Evolutionary conservation across 1,139 yeast genomes (phyloP).

Genomic region (Lodderomyces orthopsilosis): DNA sequence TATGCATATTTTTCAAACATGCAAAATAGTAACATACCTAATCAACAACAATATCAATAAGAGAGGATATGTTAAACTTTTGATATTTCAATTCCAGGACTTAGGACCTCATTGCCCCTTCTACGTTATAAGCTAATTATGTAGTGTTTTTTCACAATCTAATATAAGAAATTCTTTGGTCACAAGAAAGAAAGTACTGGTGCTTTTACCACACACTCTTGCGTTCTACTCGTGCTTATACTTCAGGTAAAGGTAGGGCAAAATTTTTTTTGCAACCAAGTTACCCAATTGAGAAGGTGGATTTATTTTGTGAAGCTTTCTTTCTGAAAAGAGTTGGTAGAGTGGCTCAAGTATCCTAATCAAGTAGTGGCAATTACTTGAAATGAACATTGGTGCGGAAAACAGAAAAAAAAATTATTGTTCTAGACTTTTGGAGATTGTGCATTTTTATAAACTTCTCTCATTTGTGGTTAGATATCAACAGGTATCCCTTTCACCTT

Average conservation of each 20-base stretch:
- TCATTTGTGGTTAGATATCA: no score
- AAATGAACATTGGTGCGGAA: neutral
- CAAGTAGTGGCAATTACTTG: constrained; percentile 1
- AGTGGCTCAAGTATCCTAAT: neutral
- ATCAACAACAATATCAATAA: constrained; percentile 39
- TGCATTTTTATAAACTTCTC: no score
- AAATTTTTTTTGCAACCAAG: constrained; percentile 14
- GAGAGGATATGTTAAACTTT: neutral
- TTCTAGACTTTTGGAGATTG: neutral
- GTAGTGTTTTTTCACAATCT: neutral
- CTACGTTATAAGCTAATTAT: neutral
- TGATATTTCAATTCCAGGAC: neutral
- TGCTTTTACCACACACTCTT: no score
- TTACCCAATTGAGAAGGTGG: constrained; percentile 10
- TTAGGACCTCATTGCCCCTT: neutral
- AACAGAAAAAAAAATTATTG: neutral
- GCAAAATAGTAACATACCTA: constrained; percentile 47
- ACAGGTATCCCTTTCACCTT: no score
- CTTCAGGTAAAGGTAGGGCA: no score
- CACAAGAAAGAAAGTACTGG: no score
- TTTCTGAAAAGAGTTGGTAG: neutral
- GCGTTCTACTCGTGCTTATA: no score
- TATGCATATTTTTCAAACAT: constrained; percentile 61
- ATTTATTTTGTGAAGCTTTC: constrained; percentile 1
- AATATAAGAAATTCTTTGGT: no score